Evolutionary conservation across 179 eudicot species (phyloP), one percentile per base, ranked within the genome.

Genomic region (Spinacia oleracea): DNA sequence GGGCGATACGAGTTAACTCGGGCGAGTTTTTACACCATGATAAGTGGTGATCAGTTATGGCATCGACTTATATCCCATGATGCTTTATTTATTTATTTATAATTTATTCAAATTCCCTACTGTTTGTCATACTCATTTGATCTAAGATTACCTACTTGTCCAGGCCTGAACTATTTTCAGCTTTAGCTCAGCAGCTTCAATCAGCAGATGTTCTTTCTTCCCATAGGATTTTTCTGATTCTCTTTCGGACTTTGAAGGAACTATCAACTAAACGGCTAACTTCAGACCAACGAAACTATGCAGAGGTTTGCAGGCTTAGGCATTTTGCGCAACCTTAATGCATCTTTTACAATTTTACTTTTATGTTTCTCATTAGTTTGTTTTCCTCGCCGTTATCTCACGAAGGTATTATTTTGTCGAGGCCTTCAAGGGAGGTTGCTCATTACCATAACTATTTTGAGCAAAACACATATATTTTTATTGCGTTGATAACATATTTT

Each of bases 91-190:
- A 6, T 5, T 29, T 32, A 31, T 31, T 59, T 27, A 15, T n/a
- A n/a, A 32, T 53, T 9, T 21, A 15, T 60, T 70, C 35, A 9
- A 11, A 27, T 72, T 27, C 58, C 48, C 42, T 55, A 73, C 59
- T 48, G 35, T 71, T 20, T 27, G 5, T 11, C 53, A 16, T 48
- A 40, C 14, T 43, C 46, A 58, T 82, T 35, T 67, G 38, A 51
- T 12, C 79, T 69, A 75, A 79, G 77, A 32, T 83, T 75, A 64
- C 60, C 78, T 10, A 56, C 60, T 82, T 83, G 65, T 83, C 75
- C 92, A 93, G 99, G 99, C 90, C 96, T 51, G 97, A 93, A 50
- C 86, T 96, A 67, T 88, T 96, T 84, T 86, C 92, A n/a, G 80
- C 74, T 73, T 87, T 93, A 81, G 98, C 97, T n/a, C 99, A 92